Base-by-base conservation (phyloP, 2,329 filamentous ascomycete genomes). In the Fusarium luffae region DNA sequence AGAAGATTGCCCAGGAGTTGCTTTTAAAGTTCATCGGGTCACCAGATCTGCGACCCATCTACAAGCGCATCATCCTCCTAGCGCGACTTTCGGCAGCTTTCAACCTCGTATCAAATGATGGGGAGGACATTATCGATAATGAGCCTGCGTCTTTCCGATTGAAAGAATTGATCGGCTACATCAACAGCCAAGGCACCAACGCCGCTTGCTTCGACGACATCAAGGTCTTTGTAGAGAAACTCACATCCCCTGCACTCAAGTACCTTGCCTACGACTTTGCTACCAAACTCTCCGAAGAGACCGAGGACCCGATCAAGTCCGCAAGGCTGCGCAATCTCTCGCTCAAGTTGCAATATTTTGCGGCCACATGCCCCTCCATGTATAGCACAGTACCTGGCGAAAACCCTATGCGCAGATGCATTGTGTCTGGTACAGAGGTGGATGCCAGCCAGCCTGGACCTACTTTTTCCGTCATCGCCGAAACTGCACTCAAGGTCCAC, bases 181-280 rank as follows among this genome's bases (percentile, higher is more conserved):
- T 84, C 21, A 66, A 78, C 4, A 75, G 78, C 34, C 77, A 83
- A 55, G 76, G 74, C n/a, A 65, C 66, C 0, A 80, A 77, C n/a
- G 74, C 78, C 7, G 77, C 79, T 9, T 84, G 79, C 58, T 86
- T 87, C 57, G 80, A 82, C 34, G 85, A 86, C 50, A 70, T 86
- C 42, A 85, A 82, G 63, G 65, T 68, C 2, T 85, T 84, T 57
- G 75, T 84, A 5, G 80, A 83, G 42, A 74, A 77, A 21, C 78
- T 89, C 1, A 78, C 74, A 2, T 75, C 80, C 4, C 70, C 77
- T 1, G 84, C 85, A 9, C 70, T 82, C 10, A 79, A 78, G 43
- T 73, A 79, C 25, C 70, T 86, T 10, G 76, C 84, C 6, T 76
- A 81, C 9, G 64, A 78, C 1, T 78, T 82, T 49, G 62, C 82